A percentile compares a stretch with the other conserved stretches of the same genome.
phyloP scores from a whole-genome alignment of 768 basidiomycete species.

The Sarcodon aspratus region DNA sequence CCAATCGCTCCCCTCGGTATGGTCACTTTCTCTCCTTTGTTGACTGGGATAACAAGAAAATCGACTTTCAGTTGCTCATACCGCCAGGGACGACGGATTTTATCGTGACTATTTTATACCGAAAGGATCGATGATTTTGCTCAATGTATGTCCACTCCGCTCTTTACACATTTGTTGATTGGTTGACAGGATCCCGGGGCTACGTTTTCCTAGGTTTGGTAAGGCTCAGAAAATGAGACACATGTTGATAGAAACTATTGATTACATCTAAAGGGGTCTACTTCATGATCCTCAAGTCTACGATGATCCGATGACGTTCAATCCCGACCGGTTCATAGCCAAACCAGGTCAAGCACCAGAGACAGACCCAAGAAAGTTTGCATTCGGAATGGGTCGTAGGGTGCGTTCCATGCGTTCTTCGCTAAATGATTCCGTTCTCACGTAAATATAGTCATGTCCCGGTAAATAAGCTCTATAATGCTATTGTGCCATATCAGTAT shows the following conservation, averaged over 20 bases:
- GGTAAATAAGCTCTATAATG: too few relatives aligned
- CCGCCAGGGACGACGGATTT: too few relatives aligned
- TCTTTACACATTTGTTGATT: conserved; percentile 14
- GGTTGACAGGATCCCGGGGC: not conserved
- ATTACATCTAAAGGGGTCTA: conserved; percentile 10
- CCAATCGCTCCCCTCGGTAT: conserved; percentile 16
- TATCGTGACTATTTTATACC: conserved; percentile 14
- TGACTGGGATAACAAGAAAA: too few relatives aligned
- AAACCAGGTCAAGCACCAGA: conserved; percentile 4
- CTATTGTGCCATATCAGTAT: not conserved
- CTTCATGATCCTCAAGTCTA: conserved; percentile 14
- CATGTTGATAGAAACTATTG: not conserved
- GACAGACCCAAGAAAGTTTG: conserved; percentile 17
- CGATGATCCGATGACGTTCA: conserved; percentile 12
- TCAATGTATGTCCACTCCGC: too few relatives aligned
- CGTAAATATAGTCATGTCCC: too few relatives aligned
- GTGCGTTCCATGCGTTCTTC: not conserved
- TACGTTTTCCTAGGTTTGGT: too few relatives aligned
- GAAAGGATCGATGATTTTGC: conserved; percentile 14
- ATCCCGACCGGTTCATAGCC: conserved; percentile 16
- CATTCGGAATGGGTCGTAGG: conserved; percentile 26
- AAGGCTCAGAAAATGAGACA: too few relatives aligned
- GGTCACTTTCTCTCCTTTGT: too few relatives aligned
- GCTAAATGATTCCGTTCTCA: too few relatives aligned
- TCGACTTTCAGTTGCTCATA: too few relatives aligned